These are phyloP conservation scores for Starmerella asiatica DNA, from an alignment of 805 yeast species.

Conservation along the genomic window DNA sequence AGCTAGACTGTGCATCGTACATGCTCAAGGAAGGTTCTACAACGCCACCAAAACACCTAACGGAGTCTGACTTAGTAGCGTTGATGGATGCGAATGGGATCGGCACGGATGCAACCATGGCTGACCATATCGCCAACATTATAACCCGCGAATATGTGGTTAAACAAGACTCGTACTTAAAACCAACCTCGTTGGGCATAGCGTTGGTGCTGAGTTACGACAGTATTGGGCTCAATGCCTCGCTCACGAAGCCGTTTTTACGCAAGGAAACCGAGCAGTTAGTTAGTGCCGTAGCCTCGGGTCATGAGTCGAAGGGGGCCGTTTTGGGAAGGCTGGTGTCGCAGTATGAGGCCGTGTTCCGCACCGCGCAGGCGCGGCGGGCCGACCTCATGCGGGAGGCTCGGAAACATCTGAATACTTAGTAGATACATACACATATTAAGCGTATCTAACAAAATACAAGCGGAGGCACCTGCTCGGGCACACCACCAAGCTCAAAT, in stretches of 20 bases:
- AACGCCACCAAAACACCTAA: slow-evolving; percentile 64
- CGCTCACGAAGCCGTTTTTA: slow-evolving; percentile 78
- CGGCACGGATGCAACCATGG: slow-evolving; percentile 98
- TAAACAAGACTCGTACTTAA: slow-evolving; percentile 31
- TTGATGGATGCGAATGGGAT: slow-evolving; percentile 95
- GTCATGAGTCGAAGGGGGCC: slow-evolving; percentile 35
- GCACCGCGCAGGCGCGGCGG: slow-evolving; percentile 5
- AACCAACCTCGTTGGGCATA: slow-evolving; percentile 75
- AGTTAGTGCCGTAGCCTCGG: slow-evolving; percentile 55
- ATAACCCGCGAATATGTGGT: slow-evolving; percentile 51
- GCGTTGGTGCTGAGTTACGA: slow-evolving; percentile 84
- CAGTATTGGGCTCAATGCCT: slow-evolving; percentile 55
- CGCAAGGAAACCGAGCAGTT: slow-evolving; percentile 61
- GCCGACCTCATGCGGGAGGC: slow-evolving; percentile 13
- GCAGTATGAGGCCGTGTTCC: slow-evolving; percentile 19
- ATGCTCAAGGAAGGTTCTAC: slow-evolving; percentile 64
- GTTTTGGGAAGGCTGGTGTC: slow-evolving; percentile 14
- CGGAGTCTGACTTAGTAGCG: slow-evolving; percentile 83
- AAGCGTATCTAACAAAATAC: slow-evolving; percentile 16
- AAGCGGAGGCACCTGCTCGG: slow-evolving; percentile 26
- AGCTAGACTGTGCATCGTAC: slow-evolving; percentile 41
- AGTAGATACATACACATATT: neutral
- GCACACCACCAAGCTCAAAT: slow-evolving; percentile 24
- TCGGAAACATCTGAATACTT: slow-evolving; percentile 2
- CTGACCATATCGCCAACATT: slow-evolving; percentile 87